Percentiles rank a stretch among this genome's conserved stretches.
Evolutionary conservation across 768 basidiomycete genomes (phyloP).

Genomic region (Nidularia sp.): DNA sequence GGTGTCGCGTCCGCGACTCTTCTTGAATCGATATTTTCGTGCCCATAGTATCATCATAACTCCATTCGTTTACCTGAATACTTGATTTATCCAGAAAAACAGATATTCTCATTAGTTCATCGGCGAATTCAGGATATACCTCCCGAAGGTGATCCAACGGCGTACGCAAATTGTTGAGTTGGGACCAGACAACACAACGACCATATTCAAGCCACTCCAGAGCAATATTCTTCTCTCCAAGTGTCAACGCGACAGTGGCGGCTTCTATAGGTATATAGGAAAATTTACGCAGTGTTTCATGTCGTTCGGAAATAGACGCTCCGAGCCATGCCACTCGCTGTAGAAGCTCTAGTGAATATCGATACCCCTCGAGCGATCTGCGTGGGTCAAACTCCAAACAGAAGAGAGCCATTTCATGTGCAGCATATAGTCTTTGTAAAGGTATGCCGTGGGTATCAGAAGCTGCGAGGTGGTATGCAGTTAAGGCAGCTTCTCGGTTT

Average conservation of each 20-base stretch:
- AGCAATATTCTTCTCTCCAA: slow-evolving; percentile 2
- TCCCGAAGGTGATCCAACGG: slow-evolving; percentile 8
- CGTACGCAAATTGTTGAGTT: slow-evolving; percentile 9
- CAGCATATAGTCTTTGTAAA: background rate
- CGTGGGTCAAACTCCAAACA: background rate
- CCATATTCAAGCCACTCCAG: slow-evolving; percentile 17
- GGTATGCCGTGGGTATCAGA: too few species aligned
- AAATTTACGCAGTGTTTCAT: background rate
- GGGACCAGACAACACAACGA: slow-evolving; percentile 13
- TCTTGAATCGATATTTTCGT: background rate
- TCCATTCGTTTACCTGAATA: background rate
- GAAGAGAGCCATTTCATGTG: background rate
- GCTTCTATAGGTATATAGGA: background rate
- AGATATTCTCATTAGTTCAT: background rate
- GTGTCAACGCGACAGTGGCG: background rate
- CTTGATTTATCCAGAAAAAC: background rate
- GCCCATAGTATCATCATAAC: background rate
- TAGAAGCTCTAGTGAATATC: background rate
- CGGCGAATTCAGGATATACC: background rate
- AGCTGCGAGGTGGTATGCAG: too few species aligned
- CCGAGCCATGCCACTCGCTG: background rate
- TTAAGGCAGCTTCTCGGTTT: too few species aligned
- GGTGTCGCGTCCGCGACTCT: background rate
- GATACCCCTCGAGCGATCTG: background rate
- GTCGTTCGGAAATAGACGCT: background rate